phyloP scores from a whole-genome alignment of 495 filamentous ascomycete species.

The Xylaria castorea region DNA sequence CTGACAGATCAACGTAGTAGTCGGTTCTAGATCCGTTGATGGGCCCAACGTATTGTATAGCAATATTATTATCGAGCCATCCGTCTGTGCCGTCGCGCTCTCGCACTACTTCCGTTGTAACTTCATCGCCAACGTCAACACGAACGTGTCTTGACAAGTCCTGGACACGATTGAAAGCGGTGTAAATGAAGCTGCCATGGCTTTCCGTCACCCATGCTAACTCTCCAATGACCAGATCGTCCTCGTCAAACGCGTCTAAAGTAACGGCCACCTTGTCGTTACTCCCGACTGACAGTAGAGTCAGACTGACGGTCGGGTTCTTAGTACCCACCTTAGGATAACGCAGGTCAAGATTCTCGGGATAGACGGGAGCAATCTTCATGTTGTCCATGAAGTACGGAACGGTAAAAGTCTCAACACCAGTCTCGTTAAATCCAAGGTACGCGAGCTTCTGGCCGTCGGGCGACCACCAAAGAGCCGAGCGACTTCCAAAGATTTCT shows the following conservation, averaged over 20 bases:
- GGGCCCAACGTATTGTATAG: conserved; percentile 54
- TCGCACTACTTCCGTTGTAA: conserved; percentile 50
- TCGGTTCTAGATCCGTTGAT: conserved; percentile 41
- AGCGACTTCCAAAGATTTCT: conserved; percentile 60
- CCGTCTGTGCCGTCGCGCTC: conserved; percentile 61
- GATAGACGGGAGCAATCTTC: conserved; percentile 56
- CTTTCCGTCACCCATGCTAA: conserved; percentile 62
- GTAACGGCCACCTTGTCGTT: conserved; percentile 42
- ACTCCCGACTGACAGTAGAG: conserved; percentile 51
- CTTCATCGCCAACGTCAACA: conserved; percentile 52
- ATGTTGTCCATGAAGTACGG: conserved; percentile 63
- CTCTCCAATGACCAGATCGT: conserved; percentile 63
- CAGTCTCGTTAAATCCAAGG: conserved; percentile 65
- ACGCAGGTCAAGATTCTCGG: conserved; percentile 56
- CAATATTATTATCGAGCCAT: conserved; percentile 62
- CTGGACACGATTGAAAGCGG: conserved; percentile 64
- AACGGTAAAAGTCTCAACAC: conserved; percentile 62
- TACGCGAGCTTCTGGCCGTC: conserved; percentile 63
- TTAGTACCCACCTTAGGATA: conserved; percentile 66
- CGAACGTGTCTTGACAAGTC: conserved; percentile 59
- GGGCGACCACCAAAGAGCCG: conserved; percentile 63
- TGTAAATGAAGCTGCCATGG: conserved; percentile 59
- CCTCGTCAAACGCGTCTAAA: conserved; percentile 51
- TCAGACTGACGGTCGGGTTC: conserved; percentile 61
- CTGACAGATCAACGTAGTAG: conserved; percentile 63